Base-by-base conservation (phyloP, 2,329 filamentous ascomycete species). In the Diaporthe citrichinensis region DNA sequence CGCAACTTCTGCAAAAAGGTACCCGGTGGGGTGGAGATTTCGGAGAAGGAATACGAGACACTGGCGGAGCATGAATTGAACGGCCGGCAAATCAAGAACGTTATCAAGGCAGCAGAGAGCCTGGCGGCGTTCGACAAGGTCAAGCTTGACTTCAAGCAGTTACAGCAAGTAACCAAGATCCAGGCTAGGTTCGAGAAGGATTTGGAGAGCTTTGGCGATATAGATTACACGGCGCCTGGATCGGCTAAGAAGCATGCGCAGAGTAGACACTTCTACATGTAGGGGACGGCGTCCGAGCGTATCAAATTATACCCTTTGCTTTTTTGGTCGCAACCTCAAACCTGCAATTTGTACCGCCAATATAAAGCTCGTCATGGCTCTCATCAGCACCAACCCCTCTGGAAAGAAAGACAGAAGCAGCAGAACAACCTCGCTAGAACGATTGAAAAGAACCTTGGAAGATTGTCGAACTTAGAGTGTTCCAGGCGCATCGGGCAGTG, bases 151-250 rank as follows among this genome's bases (percentile, higher is more conserved):
- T 75, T 80, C 36, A 77, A 77, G 58, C 81, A 79, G 71, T 76
- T 84, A 28, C 68, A 80, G 74, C 76, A 81, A 69, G 80, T 83
- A 15, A 79, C 80, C 49, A 79, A 80, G 72, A 82, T 82, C 55
- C 81, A 83, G 76, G 78, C 79, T 28, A 78, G 76, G 20, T 84
- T 84, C 62, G 80, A 83, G 78, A 76, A 80, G 55, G 81, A 84
- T 49, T 58, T 80, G 55, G 74, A 75, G 17, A 75, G 76, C 53
- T 76, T 74, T 39, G 74, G 76, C 12, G 77, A 77, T 10, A 78
- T 78, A 62, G 77, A 78, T 58, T 77, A 77, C 49, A 77, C 76
- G 7, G 76, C 73, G 25, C 76, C 76, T 4, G 76, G 76, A 4
- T 72, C 74, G 14, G 61, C 75, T 12, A 74, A 74, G 36, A 75